Evolutionary conservation across 1,284 basidiomycete species (phyloP), one percentile per base, ranked within the genome.

Genomic region (Mycosarcoma maydis): DNA sequence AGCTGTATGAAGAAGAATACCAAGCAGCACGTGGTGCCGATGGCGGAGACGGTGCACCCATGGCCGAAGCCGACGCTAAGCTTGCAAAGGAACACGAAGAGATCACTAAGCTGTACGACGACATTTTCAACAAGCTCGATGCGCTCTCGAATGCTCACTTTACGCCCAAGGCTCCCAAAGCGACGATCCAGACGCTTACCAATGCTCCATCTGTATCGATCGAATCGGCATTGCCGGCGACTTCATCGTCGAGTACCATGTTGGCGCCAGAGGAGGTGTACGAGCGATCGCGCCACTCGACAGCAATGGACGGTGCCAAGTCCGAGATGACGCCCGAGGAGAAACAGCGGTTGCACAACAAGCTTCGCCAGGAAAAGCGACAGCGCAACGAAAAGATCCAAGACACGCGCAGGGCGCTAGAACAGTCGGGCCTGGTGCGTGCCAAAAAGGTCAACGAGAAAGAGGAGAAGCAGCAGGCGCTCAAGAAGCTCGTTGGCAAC

Each of bases 1-100:
- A 98, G 83, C 92, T 98, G 58, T 98, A 98, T 83, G 96, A 97
- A 82, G 90, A 92, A 67, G 94, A 96, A 69, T 98, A 91, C 83
- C 85, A 89, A 44, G 87, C 88, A 2, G 86, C 87, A 83, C n/a
- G 87, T 84, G 50, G 58, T 38, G 56, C 37, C 23, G 59, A 62
- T 19, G 54, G 60, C 57, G 83, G 81, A 20, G 82, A 78, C 1
- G 83, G 86, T 17, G 82, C 85, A 1, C 80, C 84, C 10, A 84
- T 84, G 3, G 90, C 94, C 70, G 91, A 93, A 73, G 86, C 92
- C 1, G 94, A 98, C 74, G 92, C 89, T 22, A 94, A 92, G 82
- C 85, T 98, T 24, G 85, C 86, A 75, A 90, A 92, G 80, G 92
- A 96, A 82, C 95, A 97, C 80, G 87, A 90, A 16, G 92, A 92